A percentile compares a stretch with the other conserved stretches of the same genome.
Evolutionary conservation across 2,329 filamentous ascomycete species (phyloP).

Genomic region (Aspergillus melleus): DNA sequence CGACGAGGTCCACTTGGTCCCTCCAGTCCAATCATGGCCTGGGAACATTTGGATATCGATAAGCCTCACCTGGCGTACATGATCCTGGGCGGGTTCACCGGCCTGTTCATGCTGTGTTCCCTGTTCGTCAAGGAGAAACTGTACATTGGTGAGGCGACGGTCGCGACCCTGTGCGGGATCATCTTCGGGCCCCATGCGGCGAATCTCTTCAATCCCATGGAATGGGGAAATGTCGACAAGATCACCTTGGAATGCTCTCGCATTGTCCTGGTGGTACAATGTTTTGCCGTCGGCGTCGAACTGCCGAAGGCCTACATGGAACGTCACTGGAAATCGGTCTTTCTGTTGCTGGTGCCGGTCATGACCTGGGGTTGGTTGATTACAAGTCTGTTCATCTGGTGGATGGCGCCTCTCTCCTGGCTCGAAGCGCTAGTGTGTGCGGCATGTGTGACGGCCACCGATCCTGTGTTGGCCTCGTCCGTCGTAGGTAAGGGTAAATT

Average conservation of each 20-base stretch:
- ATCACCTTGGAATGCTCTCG: slow-evolving; percentile 71
- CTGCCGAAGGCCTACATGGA: slow-evolving; percentile 85
- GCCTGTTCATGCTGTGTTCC: slow-evolving; percentile 96
- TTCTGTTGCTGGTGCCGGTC: slow-evolving; percentile 84
- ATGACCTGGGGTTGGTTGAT: slow-evolving; percentile 89
- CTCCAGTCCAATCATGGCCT: slow-evolving; percentile 44
- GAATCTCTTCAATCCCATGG: slow-evolving; percentile 59
- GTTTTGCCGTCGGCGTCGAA: slow-evolving; percentile 71
- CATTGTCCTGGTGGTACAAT: slow-evolving; percentile 70
- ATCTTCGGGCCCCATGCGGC: slow-evolving; percentile 70
- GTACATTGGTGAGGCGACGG: slow-evolving; percentile 97
- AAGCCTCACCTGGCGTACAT: slow-evolving; percentile 97
- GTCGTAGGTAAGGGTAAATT: slow-evolving; percentile 99
- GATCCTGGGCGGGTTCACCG: slow-evolving; percentile 96
- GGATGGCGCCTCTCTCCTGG: slow-evolving; percentile 81
- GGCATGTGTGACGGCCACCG: slow-evolving; percentile 94
- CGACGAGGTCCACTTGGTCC: not conserved
- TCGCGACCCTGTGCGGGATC: slow-evolving; percentile 72
- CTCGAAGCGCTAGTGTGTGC: slow-evolving; percentile 83
- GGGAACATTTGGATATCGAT: slow-evolving; percentile 66
- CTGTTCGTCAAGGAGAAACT: slow-evolving; percentile 97
- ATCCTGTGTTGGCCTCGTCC: slow-evolving; percentile 93
- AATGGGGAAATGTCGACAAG: slow-evolving; percentile 67
- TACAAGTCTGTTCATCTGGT: slow-evolving; percentile 93
- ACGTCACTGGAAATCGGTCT: slow-evolving; percentile 90